Evolutionary conservation across 805 yeast species (phyloP), one percentile per base, ranked within the genome.

Genomic region (Hagleromyces aurorensis): DNA sequence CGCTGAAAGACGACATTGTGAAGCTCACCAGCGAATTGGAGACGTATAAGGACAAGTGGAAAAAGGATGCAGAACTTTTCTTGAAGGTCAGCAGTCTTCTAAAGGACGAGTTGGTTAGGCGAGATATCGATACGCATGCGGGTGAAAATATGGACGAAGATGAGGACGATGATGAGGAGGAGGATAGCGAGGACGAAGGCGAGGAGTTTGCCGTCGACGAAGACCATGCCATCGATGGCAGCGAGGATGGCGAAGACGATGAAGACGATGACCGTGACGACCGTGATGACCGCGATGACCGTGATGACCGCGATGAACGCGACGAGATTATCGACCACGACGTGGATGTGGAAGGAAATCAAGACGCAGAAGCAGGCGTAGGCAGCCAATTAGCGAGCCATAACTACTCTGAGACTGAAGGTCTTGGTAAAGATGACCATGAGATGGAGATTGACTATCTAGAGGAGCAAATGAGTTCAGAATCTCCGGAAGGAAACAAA

Each of bases 21-120:
- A 44, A 43, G 21, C 27, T 52, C 14, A 23, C 36, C 2, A 23
- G 30, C 5, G 58, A 54, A 15, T 23, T 54, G 18, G 27, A 19
- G 5, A 19, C 23, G 4, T 52, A 48, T 22, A 52, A 50, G 25
- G 34, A 35, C 6, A 52, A 49, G 27, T 54, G 59, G 59, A 15
- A 43, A 16, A 43, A 50, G 17, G 54, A 52, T 40, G 56, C 55
- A 3, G 46, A 46, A 6, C 38, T 54, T 7, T 50, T 52, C 21
- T 33, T 42, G 3, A 49, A 44, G 21, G 43, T 54, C 13, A 40
- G 52, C 0, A 36, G 41, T 5, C 37, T 48, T 1, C 34, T 54
- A 13, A 46, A 43, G 19, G 54, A 43, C 10, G 57, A 50, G 31
- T 33, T 52, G 19, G 19, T 20, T 6, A 41, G 34, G 21, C 46